Base-by-base conservation (phyloP, 1,284 basidiomycete species). In the Tilletia caries region DNA sequence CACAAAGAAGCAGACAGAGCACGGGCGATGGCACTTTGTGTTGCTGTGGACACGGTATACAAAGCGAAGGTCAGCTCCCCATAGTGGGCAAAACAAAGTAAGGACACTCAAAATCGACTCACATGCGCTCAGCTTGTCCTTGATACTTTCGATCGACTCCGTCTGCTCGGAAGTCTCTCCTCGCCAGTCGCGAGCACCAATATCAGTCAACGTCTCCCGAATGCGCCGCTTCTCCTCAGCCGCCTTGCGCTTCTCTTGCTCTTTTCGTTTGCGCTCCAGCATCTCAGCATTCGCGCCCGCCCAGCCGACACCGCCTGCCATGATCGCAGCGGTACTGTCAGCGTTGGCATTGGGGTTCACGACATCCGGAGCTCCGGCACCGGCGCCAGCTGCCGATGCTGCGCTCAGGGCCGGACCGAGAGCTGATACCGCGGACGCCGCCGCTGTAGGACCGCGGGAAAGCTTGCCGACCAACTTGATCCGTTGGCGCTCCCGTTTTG, bases 251-350 rank as follows among this genome's bases (percentile, higher is more conserved):
- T 77, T 78, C 60, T 83, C 81, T 65, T 83, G 81, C 60, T 83
- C 81, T 46, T 80, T 81, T 54, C 81, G 79, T 66, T 82, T 82
- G 68, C 76, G 76, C 68, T 82, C 81, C 32, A 83, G 74, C 70
- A 83, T 74, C 70, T 82, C 81, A 46, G 81, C 81, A 48, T 77
- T 79, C 1, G 80, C 78, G 33, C 81, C 81, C 37, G 81, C 81
- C 81, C 81, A 83, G 41, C 70, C 72, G 1, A 68, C 74, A n/a
- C 58, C 58, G 32, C 29, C 58, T 20, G 58, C 32, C 27, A 34
- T 20, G 29, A 62, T 25, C 3, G 32, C 27, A 37, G 58, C 58
- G 23, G 58, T 29, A 62, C 32, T 62, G 48, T 50, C 48, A n/a
- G 48, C 48, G 20, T 50, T 20, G 23, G 48, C 48, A 41, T 41